phyloP scores from a whole-genome alignment of 306 rosid species.

The Prunus mume region DNA sequence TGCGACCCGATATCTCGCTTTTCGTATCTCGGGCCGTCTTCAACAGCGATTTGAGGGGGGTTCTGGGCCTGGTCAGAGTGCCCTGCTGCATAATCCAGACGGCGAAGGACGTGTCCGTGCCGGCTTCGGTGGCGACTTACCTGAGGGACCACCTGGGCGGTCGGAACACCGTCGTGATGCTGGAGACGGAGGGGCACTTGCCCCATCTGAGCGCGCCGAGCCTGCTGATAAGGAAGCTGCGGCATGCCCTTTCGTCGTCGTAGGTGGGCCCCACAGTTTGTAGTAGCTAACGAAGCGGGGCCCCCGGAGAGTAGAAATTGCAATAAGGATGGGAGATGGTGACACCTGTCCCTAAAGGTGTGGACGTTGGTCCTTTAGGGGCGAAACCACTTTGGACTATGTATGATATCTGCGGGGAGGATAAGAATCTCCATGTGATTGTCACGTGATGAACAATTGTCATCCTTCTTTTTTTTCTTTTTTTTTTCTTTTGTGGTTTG shows the following conservation, averaged over 20 bases:
- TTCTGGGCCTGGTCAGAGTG: conserved; percentile 66
- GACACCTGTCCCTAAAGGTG: conserved; percentile 57
- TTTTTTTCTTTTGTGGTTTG: background rate
- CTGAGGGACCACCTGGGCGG: conserved; percentile 80
- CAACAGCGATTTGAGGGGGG: conserved; percentile 79
- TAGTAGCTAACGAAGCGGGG: background rate
- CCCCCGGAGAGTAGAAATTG: background rate
- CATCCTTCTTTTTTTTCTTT: background rate
- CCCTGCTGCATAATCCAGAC: conserved; percentile 88
- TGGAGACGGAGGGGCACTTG: conserved; percentile 87
- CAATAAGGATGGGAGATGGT: conserved; percentile 21
- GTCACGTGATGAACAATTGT: conserved; percentile 43
- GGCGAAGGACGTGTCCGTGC: conserved; percentile 66
- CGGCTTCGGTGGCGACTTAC: conserved; percentile 68
- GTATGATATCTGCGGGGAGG: conserved; percentile 25
- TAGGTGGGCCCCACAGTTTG: background rate
- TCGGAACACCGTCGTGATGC: conserved; percentile 62
- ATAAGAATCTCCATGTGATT: conserved; percentile 68
- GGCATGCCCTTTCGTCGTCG: conserved; percentile 47
- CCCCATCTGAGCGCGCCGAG: conserved; percentile 86
- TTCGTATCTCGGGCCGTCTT: conserved; percentile 63
- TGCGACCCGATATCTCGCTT: conserved; percentile 88
- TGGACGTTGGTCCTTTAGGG: conserved; percentile 27
- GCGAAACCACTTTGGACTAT: conserved; percentile 17
- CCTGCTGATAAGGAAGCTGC: conserved; percentile 54